Conservation (phyloP, 2,329 filamentous ascomycete genomes). For the Pyricularia pennisetigena region DNA sequence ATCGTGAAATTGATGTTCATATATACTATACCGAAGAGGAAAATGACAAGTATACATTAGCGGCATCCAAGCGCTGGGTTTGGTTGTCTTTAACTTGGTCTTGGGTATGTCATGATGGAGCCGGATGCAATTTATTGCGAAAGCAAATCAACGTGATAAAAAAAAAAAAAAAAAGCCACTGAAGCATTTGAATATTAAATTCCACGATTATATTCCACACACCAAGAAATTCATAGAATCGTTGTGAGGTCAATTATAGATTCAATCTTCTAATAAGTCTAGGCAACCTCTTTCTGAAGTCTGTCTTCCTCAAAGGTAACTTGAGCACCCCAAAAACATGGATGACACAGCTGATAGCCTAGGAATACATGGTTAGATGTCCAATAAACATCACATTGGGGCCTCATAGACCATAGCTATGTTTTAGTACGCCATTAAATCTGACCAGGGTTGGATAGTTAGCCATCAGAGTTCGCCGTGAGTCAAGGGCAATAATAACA, state of each 20-base stretch:
- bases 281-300: neutral
- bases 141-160: neutral
- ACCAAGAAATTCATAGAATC: neutral
- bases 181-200: neutral
- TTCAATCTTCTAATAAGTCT: neutral
- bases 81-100: neutral
- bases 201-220: neutral
- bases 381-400: neutral
- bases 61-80: neutral
- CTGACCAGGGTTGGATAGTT: constrained; percentile 11
- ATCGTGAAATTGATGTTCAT: neutral
- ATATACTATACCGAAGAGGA: neutral
- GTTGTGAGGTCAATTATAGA: neutral
- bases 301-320: neutral
- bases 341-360: neutral
- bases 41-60: neutral
- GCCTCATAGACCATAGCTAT: neutral
- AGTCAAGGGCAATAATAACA: neutral
- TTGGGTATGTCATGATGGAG: neutral
- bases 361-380: neutral
- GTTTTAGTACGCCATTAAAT: constrained; percentile 24
- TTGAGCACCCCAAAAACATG: neutral
- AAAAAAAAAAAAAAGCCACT: neutral
- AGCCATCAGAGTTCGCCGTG: neutral
- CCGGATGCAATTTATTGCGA: neutral